Conservation (phyloP, 176 grass and related monocot species). For the Musa beccarii region DNA sequence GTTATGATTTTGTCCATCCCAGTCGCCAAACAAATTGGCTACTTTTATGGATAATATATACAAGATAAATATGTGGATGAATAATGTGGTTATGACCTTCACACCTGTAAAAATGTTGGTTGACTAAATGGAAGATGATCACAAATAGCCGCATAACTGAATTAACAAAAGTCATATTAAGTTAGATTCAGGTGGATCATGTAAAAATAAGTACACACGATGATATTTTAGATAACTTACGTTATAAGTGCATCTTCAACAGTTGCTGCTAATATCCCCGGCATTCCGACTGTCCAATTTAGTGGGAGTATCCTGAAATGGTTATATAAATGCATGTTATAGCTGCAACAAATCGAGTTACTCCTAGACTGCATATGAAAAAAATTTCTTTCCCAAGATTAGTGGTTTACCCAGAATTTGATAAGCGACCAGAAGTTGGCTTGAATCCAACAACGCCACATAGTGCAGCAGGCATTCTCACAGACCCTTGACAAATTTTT, state of each 20-base stretch:
- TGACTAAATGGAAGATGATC: conserved; percentile 20
- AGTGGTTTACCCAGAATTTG: conserved; percentile 45
- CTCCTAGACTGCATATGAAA: no score
- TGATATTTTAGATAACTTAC: conserved; percentile 26
- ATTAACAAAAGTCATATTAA: not conserved
- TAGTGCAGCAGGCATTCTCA: conserved; percentile 68
- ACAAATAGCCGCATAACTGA: conserved; percentile 67
- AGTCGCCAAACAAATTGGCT: no score
- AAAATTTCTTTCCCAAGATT: no score
- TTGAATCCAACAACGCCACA: conserved; percentile 93
- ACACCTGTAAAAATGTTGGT: conserved; percentile 33
- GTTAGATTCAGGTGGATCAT: not conserved
- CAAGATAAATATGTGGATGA: no score
- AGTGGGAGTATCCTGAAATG: conserved; percentile 66
- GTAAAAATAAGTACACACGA: not conserved
- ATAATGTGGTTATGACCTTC: not conserved
- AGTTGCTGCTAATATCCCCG: conserved; percentile 70
- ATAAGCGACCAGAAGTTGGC: conserved; percentile 57
- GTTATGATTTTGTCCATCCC: not conserved
- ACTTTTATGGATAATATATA: no score
- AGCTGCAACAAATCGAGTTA: not conserved
- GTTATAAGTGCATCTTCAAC: conserved; percentile 69
- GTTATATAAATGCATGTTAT: not conserved
- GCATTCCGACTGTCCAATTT: conserved; percentile 91
- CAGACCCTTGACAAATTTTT: conserved; percentile 42